Conservation (phyloP, 257 asterid species). For the Ilex asprella region DNA sequence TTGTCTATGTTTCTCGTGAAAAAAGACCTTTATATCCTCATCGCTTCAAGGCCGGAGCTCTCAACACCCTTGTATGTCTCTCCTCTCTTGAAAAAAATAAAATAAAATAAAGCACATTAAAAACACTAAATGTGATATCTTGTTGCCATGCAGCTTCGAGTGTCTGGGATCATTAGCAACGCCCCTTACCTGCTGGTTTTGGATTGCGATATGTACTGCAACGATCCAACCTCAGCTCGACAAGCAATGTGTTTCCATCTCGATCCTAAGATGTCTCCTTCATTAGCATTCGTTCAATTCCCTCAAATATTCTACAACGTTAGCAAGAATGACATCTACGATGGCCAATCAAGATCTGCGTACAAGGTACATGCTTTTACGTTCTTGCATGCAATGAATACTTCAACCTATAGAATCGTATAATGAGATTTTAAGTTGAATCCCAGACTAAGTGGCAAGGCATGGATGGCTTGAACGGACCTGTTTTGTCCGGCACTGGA, state of each 20-base stretch:
- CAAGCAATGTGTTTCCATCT: background rate
- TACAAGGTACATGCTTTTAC: background rate
- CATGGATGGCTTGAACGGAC: background rate
- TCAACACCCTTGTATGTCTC: no score
- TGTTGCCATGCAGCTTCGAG: background rate
- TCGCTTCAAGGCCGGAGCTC: no score
- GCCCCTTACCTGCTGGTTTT: background rate
- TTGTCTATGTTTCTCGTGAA: no score
- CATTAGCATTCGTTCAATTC: background rate
- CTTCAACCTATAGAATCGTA: no score
- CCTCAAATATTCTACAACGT: background rate
- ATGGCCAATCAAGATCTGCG: background rate
- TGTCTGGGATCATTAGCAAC: background rate
- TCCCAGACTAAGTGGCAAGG: background rate
- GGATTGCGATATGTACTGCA: background rate
- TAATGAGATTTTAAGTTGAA: background rate
- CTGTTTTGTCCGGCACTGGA: background rate
- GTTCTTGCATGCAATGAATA: no score
- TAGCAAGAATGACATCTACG: background rate
- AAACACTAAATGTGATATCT: no score
- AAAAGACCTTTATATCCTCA: no score
- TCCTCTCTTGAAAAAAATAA: no score
- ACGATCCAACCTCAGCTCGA: background rate
- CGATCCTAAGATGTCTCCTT: background rate
- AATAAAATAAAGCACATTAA: no score